Evolutionary conservation across 306 rosid genomes (phyloP).

Genomic region (Prunus padus): DNA sequence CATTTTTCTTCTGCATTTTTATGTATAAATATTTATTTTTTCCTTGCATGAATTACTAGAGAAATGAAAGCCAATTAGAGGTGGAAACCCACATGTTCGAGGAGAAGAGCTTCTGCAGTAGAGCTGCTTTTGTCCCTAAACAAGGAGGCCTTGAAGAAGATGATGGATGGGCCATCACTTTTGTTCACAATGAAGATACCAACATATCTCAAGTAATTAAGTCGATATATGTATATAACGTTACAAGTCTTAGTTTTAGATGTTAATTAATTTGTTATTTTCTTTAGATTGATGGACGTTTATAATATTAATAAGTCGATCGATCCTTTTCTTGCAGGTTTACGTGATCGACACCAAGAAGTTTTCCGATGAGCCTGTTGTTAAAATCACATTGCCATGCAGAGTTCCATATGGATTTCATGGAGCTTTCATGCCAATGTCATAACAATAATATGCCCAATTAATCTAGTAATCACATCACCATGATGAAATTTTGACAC

Average conservation of each 20-base stretch:
- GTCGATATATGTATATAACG: background rate
- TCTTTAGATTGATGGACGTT: background rate
- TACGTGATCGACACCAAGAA: constrained; percentile 49
- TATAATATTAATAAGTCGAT: background rate
- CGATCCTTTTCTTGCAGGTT: constrained; percentile 36
- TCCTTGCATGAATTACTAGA: constrained; percentile 23
- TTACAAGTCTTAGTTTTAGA: background rate
- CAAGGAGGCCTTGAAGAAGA: constrained; percentile 57
- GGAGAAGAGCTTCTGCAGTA: constrained; percentile 56
- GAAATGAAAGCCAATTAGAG: constrained; percentile 16
- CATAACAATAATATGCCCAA: background rate
- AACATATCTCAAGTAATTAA: constrained; percentile 38
- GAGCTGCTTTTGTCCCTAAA: constrained; percentile 58
- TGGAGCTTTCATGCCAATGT: constrained; percentile 52
- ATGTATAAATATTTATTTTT: background rate
- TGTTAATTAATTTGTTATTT: background rate
- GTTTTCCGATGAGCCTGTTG: constrained; percentile 43
- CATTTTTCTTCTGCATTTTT: background rate
- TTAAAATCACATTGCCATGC: constrained; percentile 48
- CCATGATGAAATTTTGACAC: too few relatives aligned
- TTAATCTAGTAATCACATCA: too few relatives aligned
- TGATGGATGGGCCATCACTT: constrained; percentile 72
- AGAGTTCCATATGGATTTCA: constrained; percentile 85
- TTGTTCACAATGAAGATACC: constrained; percentile 72
- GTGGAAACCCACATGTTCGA: constrained; percentile 64